Percentiles rank a stretch among this genome's conserved stretches.
Conservation (phyloP, 331 rosid species). For the Quercus phellos region DNA sequence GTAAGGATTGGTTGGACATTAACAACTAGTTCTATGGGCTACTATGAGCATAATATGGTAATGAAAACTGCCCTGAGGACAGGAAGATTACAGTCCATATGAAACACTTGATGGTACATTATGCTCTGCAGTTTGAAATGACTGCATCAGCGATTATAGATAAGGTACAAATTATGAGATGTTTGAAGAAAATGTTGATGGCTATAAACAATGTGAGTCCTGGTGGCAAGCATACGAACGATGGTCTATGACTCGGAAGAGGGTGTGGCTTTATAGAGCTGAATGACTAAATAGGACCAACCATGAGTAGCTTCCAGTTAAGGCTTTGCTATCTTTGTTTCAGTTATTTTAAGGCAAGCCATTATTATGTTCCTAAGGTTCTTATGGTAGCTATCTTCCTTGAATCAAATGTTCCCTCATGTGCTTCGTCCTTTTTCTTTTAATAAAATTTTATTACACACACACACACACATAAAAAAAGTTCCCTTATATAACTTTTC, state of each 20-base stretch:
- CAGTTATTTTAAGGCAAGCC: neutral
- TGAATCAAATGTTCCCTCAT: neutral
- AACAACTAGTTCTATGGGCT: neutral
- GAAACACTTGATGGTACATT: neutral
- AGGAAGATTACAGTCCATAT: neutral
- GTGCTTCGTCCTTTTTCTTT: no score
- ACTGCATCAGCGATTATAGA: no score
- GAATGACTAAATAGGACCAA: no score
- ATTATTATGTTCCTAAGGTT: neutral
- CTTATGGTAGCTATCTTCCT: neutral
- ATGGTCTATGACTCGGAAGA: neutral
- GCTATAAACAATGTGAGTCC: neutral
- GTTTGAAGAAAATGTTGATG: no score
- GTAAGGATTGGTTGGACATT: neutral
- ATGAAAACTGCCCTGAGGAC: neutral
- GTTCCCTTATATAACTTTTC: no score
- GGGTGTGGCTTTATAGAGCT: neutral
- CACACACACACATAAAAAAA: no score
- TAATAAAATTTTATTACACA: no score
- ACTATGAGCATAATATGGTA: neutral
- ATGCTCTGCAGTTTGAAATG: neutral
- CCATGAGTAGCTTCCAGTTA: no score
- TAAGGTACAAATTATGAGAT: no score
- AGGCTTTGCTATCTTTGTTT: neutral
- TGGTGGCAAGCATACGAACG: neutral